phyloP scores from a whole-genome alignment of 192 early-diverging fungal genomes.

The Lunasporangiospora selenospora region DNA sequence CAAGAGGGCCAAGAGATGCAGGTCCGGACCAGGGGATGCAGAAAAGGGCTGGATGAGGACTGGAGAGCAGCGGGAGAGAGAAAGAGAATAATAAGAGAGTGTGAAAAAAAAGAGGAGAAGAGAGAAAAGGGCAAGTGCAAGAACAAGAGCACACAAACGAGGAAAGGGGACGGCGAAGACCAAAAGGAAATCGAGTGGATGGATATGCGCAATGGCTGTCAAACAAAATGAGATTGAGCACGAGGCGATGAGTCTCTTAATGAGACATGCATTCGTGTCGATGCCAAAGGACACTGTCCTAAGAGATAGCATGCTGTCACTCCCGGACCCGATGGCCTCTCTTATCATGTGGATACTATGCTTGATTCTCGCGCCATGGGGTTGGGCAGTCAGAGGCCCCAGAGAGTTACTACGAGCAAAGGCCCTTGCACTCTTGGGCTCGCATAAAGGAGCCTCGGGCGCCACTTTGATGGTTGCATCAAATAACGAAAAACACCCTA shows the following conservation, averaged over 20 bases:
- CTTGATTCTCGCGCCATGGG: too few species aligned
- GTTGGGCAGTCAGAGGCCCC: too few species aligned
- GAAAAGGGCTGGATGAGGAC: background rate
- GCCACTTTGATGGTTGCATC: too few species aligned
- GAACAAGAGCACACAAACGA: background rate
- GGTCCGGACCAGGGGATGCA: too few species aligned
- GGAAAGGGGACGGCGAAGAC: background rate
- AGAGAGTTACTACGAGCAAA: too few species aligned
- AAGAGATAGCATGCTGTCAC: background rate
- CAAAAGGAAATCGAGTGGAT: background rate
- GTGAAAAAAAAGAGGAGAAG: background rate
- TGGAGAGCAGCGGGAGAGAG: background rate
- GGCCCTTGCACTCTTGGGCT: too few species aligned
- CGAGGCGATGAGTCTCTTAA: background rate
- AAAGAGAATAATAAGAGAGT: background rate
- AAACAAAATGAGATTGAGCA: too few species aligned
- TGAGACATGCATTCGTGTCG: background rate
- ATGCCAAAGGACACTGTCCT: background rate
- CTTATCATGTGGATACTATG: too few species aligned
- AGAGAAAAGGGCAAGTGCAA: background rate
- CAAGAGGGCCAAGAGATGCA: background rate
- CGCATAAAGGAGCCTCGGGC: too few species aligned
- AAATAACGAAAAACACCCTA: too few species aligned
- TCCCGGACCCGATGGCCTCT: background rate
- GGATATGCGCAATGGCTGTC: background rate